These are phyloP conservation scores for Mycena venus DNA, from an alignment of 768 basidiomycete genomes.

Conservation along the genomic window DNA sequence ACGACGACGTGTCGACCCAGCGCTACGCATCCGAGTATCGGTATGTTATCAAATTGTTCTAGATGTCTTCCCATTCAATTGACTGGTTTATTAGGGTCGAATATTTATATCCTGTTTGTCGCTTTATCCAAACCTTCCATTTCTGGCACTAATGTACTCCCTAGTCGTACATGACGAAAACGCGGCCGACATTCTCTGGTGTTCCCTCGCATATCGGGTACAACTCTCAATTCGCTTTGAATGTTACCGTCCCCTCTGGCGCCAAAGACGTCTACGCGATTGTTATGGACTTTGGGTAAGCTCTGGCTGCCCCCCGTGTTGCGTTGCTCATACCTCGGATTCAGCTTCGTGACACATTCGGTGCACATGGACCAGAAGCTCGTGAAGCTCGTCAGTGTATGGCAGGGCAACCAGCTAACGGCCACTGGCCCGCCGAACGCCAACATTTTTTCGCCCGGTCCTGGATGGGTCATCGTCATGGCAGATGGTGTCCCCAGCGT, in stretches of 20 bases:
- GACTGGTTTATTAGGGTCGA: conserved; percentile 24
- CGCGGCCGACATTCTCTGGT: conserved; percentile 26
- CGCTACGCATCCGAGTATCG: conserved; percentile 31
- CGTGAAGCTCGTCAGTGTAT: conserved; percentile 30
- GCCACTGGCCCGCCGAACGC: conserved; percentile 32
- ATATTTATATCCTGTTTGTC: conserved; percentile 31
- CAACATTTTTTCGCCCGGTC: conserved; percentile 32
- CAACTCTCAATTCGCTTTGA: conserved; percentile 29
- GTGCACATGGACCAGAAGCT: conserved; percentile 37
- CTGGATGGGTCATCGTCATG: conserved; percentile 29
- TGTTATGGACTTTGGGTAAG: conserved; percentile 27
- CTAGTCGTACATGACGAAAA: conserved; percentile 36
- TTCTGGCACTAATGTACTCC: not conserved
- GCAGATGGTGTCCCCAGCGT: conserved; percentile 31
- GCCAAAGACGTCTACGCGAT: conserved; percentile 22
- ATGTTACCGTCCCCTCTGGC: conserved; percentile 19
- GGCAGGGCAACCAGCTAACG: conserved; percentile 18
- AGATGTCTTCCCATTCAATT: not conserved
- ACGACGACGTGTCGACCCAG: conserved; percentile 37
- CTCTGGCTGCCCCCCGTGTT: not conserved
- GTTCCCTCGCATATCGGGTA: conserved; percentile 31
- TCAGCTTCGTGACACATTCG: conserved; percentile 33
- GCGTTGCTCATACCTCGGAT: not conserved
- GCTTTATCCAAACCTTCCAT: not conserved
- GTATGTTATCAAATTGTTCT: not conserved